Evolutionary conservation across 2,329 filamentous ascomycete genomes (phyloP), one percentile per base, ranked within the genome.

Genomic region (Aspergillus piperis): DNA sequence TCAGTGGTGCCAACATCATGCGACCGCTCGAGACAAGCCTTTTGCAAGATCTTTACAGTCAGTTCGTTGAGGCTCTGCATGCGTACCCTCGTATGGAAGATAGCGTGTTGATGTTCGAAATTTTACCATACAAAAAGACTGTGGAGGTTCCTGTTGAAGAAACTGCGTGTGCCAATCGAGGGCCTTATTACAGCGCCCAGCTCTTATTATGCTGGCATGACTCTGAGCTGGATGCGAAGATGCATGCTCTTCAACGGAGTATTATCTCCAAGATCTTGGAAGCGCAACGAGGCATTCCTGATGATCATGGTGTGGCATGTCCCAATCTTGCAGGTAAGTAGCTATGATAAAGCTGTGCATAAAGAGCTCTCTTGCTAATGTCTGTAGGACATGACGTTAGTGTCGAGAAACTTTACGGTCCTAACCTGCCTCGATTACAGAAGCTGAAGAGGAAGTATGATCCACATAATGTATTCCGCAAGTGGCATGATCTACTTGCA

Each of bases 401-500:
- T 8, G 50, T 48, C 23, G 32, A 41, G 11, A 50, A 54, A 3
- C 27, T 63, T 10, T 54, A 59, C 7, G 58, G 57, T 3, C 27
- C 48, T 2, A 61, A 61, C 19, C 25, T 62, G 21, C 5, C 39
- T 1, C 50, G 62, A 8, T 57, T 66, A 3, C 27, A 55, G 5
- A 27, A 62, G 51, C 13, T 64, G 38, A 66, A 66, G 57, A 59
- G 59, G 49, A 41, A 41, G 49, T 64, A 63, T 49, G 64, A 66
- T 58, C 60, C 64, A 5, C 23, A 63, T 8, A 64, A 66, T 51
- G 51, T 63, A 11, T 66, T 66, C 41, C 52, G 59, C 23, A 62
- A 60, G 39, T 61, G 52, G 48, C 57, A 48, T 32, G 52, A 58
- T 10, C 27, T 58, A 23, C 15, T 44, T 7, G 11, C 56, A n/a